Base-by-base conservation (phyloP, 371 early-diverging fungal genomes). In the Mucor circinelloides region DNA sequence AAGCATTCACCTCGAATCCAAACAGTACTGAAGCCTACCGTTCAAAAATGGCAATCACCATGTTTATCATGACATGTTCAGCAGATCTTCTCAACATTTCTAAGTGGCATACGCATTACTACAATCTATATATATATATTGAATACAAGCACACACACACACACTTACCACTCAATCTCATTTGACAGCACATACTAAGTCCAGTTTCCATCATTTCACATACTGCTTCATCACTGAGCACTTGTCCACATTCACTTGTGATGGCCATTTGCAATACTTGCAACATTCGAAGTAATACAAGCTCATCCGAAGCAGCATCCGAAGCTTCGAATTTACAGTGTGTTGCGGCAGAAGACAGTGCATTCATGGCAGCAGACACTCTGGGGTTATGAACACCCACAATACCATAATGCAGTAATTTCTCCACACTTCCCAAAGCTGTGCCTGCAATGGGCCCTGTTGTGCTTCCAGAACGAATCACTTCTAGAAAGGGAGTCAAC, bases 171-270 rank as follows among this genome's bases (percentile, higher is more conserved):
- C 91, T 94, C 30, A 97, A 73, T 54, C 97, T 84, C 77, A 91
- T 90, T 79, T 96, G 97, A 77, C 95, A 97, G 77, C 94, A 93
- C 93, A 98, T 95, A 73, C 95, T 94, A 42, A 98, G 88, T 2
- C 93, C 95, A 5, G 95, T 95, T 78, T 98, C 99, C 78, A 98
- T 91, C 89, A 97, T 95, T 66, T 93, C 95, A 74, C 99, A 98
- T 6, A 98, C 90, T 15, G 93, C 92, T 70, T 93, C 94, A 72
- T 98, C 98, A 57, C 91, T 91, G 36, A 98, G 73, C 7, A 83
- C 81, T 55, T 78, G 77, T 13, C 92, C 90, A 62, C 89, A 87
- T 25, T 84, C 85, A 55, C 89, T 87, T n/a, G 86, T 87, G 65
- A 86, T 82, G 30, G 87, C 86, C 76, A 82, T 84, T 73, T 92